Evolutionary conservation across 306 rosid species (phyloP), one percentile per base, ranked within the genome.

Genomic region (Coriaria nepalensis): DNA sequence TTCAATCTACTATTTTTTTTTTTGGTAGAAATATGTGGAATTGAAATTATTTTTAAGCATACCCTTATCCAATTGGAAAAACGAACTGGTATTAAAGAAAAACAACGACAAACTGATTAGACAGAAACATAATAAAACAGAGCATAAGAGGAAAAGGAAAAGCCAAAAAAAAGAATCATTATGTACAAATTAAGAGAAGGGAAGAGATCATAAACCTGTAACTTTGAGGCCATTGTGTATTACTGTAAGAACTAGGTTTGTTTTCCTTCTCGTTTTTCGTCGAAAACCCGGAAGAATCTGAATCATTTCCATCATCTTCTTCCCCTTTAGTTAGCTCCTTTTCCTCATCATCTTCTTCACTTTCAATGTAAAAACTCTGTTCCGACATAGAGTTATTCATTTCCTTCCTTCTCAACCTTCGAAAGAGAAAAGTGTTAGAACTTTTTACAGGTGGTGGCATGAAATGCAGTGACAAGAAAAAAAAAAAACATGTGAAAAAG

Each of bases 171-270:
- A 37, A 15, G 2, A 5, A 1, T 3, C 29, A 20, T 20, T 20
- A 20, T 20, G 3, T 20, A 4, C 13, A 40, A 45, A 59, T 38
- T 69, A 7, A 60, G 47, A 20, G 8, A 53, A 40, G 41, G 43
- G 38, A 43, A 40, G 35, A 61, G 40, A 39, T 47, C 48, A 35
- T 44, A 56, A 46, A 88, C 97, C 95, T 84, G 84, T 84, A 92
- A 82, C 96, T 85, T 61, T 85, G 94, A 56, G 98, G 98, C 98
- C 98, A 92, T 32, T 86, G 55, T 43, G 78, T 72, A 54, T 67
- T 20, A 3, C 3, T 79, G 64, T 69, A 73, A 44, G 98, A 85
- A 53, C 87, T 67, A 38, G 78, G 85, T 49, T 57, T 76, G 53
- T 60, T 59, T 59, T 78, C 86, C 32, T 77, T 77, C 39, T 56